Evolutionary conservation across 108 stramenopile genomes (phyloP).

Genomic region (Skeletonema costatum): DNA sequence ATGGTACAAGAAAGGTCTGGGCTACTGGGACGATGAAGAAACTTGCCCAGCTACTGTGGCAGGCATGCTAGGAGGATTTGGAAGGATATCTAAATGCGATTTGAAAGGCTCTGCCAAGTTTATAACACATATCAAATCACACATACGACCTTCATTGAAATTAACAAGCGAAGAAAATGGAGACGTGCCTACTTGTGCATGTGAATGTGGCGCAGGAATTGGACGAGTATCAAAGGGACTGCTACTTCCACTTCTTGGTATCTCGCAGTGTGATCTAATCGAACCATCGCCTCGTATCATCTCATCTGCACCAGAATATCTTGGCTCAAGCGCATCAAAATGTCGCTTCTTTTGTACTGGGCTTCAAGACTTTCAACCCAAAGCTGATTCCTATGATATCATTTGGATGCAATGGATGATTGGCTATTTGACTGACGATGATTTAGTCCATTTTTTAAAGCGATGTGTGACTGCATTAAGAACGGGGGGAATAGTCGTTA

Average conservation of each 20-base stretch:
- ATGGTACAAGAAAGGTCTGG: constrained; percentile 84
- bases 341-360: constrained; percentile 83
- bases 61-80: constrained; percentile 92
- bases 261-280: constrained; percentile 78
- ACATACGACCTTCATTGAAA: constrained; percentile 27
- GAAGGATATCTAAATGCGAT: constrained; percentile 74
- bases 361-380: constrained; percentile 88
- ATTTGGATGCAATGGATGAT: constrained; percentile 96
- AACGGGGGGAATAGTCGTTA: constrained; percentile 70
- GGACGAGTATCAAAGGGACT: constrained; percentile 91
- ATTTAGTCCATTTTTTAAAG: constrained; percentile 78
- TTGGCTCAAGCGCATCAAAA: constrained; percentile 57
- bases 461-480: constrained; percentile 63
- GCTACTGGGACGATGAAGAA: constrained; percentile 82
- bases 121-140: constrained; percentile 46
- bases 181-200: constrained; percentile 34
- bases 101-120: constrained; percentile 78
- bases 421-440: constrained; percentile 89
- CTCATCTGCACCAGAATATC: constrained; percentile 81
- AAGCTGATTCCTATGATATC: constrained; percentile 65
- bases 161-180: constrained; percentile 26
- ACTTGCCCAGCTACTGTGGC: constrained; percentile 85
- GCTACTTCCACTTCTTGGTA: constrained; percentile 70
- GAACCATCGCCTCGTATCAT: constrained; percentile 91
- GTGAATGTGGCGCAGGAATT: constrained; percentile 88